Evolutionary conservation across 2,329 filamentous ascomycete species (phyloP), one percentile per base, ranked within the genome.

Genomic region (Xylaria sp.): DNA sequence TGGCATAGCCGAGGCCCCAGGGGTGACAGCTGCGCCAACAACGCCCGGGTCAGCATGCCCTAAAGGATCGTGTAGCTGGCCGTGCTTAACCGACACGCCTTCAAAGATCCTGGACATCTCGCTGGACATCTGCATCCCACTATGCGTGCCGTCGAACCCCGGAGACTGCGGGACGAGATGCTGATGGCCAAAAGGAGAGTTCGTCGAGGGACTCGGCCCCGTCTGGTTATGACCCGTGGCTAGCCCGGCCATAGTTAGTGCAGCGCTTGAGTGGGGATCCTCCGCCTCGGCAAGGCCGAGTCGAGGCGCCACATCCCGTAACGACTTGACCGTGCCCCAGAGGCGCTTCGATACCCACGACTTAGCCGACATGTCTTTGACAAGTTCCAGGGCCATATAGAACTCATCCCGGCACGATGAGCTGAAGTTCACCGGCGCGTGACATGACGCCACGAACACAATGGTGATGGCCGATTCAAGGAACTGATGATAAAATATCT

Each of bases 401-500:
- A 93, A 93, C 74, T 93, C 90, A 44, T 90, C 86, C 17, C 90
- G 83, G 65, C 89, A 92, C 23, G 81, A 76, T 9, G 83, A 79
- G 68, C 87, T 90, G 73, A 93, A 93, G 25, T 87, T 83, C 0
- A 89, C 83, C 0, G 90, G 90, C 0, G 89, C 89, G 70, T 93
- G 90, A 3, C 89, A 89, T 0, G 89, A 90, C 1, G 90, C 90
- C 1, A 93, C 82, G 71, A 93, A 93, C 11, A 93, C 79, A 3
- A 91, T 90, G 0, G 90, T 88, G 19, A 93, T 85, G 1, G 89
- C 88, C 0, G 89, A 90, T 1, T 89, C 87, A 19, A 93, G 80
- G 70, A 93, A 93, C 68, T 93, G 90, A 74, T 93, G 90, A 77
- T 92, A 93, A 72, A 92, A 90, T 6, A 89, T 86, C 75, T 93